These are phyloP conservation scores for Epichloe uncinata DNA, from an alignment of 2,329 filamentous ascomycete genomes.

Conservation along the genomic window DNA sequence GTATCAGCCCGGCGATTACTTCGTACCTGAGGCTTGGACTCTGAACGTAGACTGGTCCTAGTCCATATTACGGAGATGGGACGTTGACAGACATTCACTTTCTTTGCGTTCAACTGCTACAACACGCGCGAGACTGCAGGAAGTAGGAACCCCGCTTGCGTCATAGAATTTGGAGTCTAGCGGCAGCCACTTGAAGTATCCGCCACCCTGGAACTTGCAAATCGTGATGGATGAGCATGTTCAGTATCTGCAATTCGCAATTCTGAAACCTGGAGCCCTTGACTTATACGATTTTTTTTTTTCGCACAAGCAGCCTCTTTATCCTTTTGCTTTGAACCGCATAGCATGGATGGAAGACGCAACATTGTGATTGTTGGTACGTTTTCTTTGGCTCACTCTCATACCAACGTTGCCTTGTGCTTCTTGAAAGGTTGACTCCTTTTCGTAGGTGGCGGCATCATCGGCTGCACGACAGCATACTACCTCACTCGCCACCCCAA, in stretches of 20 bases:
- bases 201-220: background rate
- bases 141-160: constrained; percentile 5
- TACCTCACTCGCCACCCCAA: constrained; percentile 76
- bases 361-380: constrained; percentile 39
- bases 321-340: background rate
- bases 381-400: constrained; percentile 6
- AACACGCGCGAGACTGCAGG: background rate
- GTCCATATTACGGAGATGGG: too few species aligned
- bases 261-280: too few species aligned
- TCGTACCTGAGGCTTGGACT: too few species aligned
- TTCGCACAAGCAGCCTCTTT: too few species aligned
- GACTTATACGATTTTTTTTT: too few species aligned
- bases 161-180: constrained; percentile 1
- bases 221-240: too few species aligned
- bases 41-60: too few species aligned
- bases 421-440: background rate
- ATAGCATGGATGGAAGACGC: constrained; percentile 22
- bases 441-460: constrained; percentile 68
- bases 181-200: background rate
- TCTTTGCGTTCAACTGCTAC: too few species aligned
- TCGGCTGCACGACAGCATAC: constrained; percentile 84
- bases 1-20: too few species aligned
- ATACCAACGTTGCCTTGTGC: constrained; percentile 1
- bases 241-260: too few species aligned
- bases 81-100: too few species aligned